Evolutionary conservation across 306 rosid species (phyloP), one percentile per base, ranked within the genome.

Genomic region (Mimosa bimucronata): DNA sequence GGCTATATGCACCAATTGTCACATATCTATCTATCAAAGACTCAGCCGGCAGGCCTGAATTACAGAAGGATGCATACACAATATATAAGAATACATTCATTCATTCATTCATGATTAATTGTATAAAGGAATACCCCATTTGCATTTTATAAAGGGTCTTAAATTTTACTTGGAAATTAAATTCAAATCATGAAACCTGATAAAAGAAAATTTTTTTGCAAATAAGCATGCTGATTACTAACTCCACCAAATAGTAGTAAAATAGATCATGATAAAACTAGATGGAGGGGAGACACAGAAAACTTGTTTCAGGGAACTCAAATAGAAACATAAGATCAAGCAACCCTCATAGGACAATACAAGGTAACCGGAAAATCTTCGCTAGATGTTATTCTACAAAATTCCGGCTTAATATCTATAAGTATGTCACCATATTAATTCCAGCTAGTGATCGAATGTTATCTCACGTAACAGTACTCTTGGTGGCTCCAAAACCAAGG

Each of bases 21-120:
- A 93, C 99, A 75, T 72, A 96, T 80, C 99, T 92, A 77, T 96
- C 98, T 16, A 96, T 75, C 44, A 68, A 83, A 41, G 99, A 93
- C 80, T 91, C 97, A 19, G 99, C 99, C 0, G 99, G 99, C 73
- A 96, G 92, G 75, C 98, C 98, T 96, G 94, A 86, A 77, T 82
- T 3, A 31, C 50, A 70, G 67, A 82, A 85, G 66, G 80, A 50
- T 55, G 61, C 79, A 80, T 52, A 28, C 30, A 71, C 26, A 30
- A 13, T 9, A n/a, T 31, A 81, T 81, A 67, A 77, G 68, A 25
- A 88, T 29, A 34, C 31, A 78, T 60, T 66, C 31, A 78, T 60
- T 66, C 31, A 48, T 66, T 66, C 66, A 50, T 23, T 11, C 67
- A 15, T 60, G 26, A 55, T 64, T 18, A 75, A 26, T 60, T 37